phyloP scores from a whole-genome alignment of 2,329 filamentous ascomycete species.

The Alternaria conjuncta region DNA sequence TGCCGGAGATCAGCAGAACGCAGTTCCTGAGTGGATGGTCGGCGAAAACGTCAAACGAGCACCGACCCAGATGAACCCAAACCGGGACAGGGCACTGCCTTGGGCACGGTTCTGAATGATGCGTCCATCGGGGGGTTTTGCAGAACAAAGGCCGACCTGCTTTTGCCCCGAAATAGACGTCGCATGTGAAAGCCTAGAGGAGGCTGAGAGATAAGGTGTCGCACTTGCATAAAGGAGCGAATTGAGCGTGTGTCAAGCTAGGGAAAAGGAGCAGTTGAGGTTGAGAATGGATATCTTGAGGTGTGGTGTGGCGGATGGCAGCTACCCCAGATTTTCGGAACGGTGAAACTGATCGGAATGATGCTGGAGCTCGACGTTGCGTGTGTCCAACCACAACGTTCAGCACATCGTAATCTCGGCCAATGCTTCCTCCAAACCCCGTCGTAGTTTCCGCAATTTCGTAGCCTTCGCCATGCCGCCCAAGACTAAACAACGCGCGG shows the following conservation, averaged over 20 bases:
- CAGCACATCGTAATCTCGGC: background rate
- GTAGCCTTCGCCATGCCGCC: constrained; percentile 23
- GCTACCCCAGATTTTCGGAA: constrained; percentile 12
- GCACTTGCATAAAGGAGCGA: background rate
- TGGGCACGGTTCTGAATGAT: constrained; percentile 11
- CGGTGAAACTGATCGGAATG: constrained; percentile 15
- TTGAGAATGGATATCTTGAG: background rate
- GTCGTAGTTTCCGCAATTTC: background rate
- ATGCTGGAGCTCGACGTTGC: background rate
- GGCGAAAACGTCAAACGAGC: constrained; percentile 13
- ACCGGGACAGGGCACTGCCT: background rate
- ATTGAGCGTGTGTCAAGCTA: background rate
- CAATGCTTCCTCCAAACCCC: constrained; percentile 1
- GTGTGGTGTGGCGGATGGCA: background rate
- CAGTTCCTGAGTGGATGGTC: constrained; percentile 19
- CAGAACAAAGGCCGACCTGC: constrained; percentile 1
- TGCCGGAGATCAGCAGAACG: constrained; percentile 22
- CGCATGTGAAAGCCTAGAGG: background rate
- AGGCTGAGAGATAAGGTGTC: background rate
- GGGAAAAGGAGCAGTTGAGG: background rate
- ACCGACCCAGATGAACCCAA: constrained; percentile 11
- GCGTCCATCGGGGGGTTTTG: constrained; percentile 8
- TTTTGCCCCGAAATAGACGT: constrained; percentile 1
- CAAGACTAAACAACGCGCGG: constrained; percentile 25
- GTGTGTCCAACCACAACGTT: background rate